These are phyloP conservation scores for Nemania diffusa DNA, from an alignment of 2,329 filamentous ascomycete genomes.

Conservation along the genomic window DNA sequence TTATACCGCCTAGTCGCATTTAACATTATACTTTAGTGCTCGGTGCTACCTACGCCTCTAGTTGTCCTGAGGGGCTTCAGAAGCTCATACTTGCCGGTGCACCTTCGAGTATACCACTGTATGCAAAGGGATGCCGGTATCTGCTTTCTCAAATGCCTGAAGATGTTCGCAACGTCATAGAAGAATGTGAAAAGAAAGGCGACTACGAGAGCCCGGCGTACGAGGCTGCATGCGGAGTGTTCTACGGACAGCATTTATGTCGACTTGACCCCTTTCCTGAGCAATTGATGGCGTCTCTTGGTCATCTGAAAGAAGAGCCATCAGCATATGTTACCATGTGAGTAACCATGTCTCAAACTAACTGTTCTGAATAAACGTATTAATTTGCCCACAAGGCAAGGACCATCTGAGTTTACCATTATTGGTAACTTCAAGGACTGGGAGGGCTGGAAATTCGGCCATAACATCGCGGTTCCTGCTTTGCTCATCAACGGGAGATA, in stretches of 20 bases:
- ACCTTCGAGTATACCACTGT: neutral
- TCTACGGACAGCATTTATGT: conserved; percentile 47
- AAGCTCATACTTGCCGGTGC: neutral
- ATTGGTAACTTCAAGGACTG: conserved; percentile 28
- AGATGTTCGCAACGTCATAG: neutral
- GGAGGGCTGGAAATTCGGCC: conserved; percentile 25
- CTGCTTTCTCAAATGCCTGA: neutral
- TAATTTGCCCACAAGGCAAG: conserved; percentile 19
- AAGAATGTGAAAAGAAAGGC: conserved; percentile 36
- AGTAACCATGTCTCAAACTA: neutral
- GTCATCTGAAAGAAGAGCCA: neutral
- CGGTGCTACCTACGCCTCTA: neutral
- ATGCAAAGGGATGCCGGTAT: neutral
- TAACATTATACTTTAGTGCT: neutral
- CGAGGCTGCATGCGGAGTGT: conserved; percentile 46
- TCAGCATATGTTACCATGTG: neutral
- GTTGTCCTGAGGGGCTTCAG: neutral
- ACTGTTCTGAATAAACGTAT: neutral
- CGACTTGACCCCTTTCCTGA: conserved; percentile 1
- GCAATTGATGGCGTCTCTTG: neutral
- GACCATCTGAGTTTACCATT: conserved; percentile 28
- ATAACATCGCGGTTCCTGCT: conserved; percentile 23
- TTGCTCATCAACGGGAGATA: conserved; percentile 26
- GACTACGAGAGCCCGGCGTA: conserved; percentile 48
- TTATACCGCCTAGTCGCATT: neutral